These are phyloP conservation scores for Lagenaria siceraria DNA, from an alignment of 306 rosid species.

Conservation along the genomic window DNA sequence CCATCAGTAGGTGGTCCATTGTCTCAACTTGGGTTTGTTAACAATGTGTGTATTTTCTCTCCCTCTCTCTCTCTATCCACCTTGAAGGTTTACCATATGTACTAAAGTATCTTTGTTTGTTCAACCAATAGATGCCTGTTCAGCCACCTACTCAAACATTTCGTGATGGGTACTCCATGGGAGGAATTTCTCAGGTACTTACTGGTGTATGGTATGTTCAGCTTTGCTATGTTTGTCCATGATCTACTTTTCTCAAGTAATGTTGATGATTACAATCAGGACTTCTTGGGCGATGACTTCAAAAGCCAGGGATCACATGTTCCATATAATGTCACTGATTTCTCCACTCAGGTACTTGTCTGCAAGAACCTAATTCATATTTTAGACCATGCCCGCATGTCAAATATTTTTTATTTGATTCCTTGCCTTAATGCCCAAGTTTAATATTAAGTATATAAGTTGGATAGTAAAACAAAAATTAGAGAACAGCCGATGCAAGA, in stretches of 20 bases:
- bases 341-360: conserved; percentile 73
- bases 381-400: not conserved
- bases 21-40: conserved; percentile 94
- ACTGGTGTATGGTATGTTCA: conserved; percentile 2
- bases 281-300: conserved; percentile 96
- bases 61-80: not conserved
- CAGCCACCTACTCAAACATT: conserved; percentile 74
- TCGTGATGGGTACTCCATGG: conserved; percentile 87
- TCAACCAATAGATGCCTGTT: conserved; percentile 54
- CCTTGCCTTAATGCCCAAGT: not conserved
- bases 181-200: conserved; percentile 88
- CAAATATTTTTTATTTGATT: not conserved
- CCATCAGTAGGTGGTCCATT: conserved; percentile 92
- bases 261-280: conserved; percentile 28
- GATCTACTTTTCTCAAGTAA: not conserved
- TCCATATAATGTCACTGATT: conserved; percentile 87
- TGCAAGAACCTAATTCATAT: not conserved
- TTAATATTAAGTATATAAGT: not conserved
- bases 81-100: not conserved
- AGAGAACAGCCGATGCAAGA: not conserved
- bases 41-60: conserved; percentile 40
- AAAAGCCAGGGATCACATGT: conserved; percentile 99
- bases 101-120: conserved; percentile 17
- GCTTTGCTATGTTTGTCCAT: not conserved
- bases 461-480: not conserved